phyloP scores from a whole-genome alignment of 495 filamentous ascomycete genomes.

The Penicillium soppii region DNA sequence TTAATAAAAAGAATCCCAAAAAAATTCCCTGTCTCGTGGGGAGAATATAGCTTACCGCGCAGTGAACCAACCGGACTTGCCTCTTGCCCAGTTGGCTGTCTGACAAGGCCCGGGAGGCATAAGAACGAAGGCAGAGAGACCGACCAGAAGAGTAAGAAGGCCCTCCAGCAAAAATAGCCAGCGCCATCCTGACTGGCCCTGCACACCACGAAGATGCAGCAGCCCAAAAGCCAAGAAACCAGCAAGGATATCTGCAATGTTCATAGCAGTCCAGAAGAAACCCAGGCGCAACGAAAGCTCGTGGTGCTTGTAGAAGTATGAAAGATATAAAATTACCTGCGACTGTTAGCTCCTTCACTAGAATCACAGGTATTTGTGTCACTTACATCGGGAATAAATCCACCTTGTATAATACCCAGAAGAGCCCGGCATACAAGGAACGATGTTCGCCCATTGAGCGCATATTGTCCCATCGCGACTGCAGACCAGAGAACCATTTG shows the following conservation, averaged over 20 bases:
- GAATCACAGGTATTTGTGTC: neutral
- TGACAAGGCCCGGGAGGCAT: conserved; percentile 67
- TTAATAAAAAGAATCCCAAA: neutral
- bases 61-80: conserved; percentile 71
- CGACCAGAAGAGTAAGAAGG: conserved; percentile 52
- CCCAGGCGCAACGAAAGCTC: conserved; percentile 62
- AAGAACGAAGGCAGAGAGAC: conserved; percentile 57
- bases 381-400: conserved; percentile 38
- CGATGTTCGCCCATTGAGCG: conserved; percentile 53
- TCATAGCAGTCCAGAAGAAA: conserved; percentile 61
- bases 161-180: conserved; percentile 50
- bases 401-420: conserved; percentile 61
- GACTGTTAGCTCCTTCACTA: neutral
- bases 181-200: conserved; percentile 29
- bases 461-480: conserved; percentile 61
- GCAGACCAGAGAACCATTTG: conserved; percentile 72
- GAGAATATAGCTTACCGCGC: conserved; percentile 44
- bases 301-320: conserved; percentile 68
- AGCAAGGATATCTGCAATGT: conserved; percentile 49
- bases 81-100: conserved; percentile 61
- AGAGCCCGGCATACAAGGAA: conserved; percentile 63
- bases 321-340: conserved; percentile 57
- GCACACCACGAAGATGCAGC: conserved; percentile 39
- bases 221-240: conserved; percentile 50
- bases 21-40: too few relatives aligned